A percentile compares a stretch with the other conserved stretches of the same genome.
These are phyloP conservation scores for Trapa bicornis DNA, from an alignment of 345 rosid species.

Conservation along the genomic window DNA sequence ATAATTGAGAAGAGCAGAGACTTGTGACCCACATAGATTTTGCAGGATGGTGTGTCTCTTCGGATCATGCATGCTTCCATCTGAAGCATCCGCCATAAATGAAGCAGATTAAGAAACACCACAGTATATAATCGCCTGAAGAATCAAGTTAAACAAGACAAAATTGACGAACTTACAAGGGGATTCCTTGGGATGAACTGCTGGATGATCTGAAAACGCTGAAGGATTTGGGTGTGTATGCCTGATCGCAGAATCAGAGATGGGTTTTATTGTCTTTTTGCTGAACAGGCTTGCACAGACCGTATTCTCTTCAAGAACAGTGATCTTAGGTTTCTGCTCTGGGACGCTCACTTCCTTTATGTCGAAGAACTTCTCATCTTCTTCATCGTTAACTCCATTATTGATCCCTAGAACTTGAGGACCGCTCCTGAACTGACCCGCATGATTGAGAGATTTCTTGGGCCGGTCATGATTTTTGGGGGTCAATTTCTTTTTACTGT, in stretches of 20 bases:
- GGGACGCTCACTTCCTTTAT: constrained; percentile 38
- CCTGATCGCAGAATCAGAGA: constrained; percentile 28
- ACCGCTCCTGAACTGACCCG: constrained; percentile 26
- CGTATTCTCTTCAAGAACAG: not conserved
- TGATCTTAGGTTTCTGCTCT: constrained; percentile 17
- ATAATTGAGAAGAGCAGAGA: constrained; percentile 7
- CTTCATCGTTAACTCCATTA: constrained; percentile 11
- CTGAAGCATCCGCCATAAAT: constrained; percentile 4
- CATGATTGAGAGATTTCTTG: constrained; percentile 29
- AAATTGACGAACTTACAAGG: constrained; percentile 14
- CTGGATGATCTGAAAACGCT: constrained; percentile 12
- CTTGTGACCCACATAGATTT: constrained; percentile 44
- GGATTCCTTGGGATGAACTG: constrained; percentile 26
- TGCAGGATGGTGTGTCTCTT: constrained; percentile 45
- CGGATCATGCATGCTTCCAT: constrained; percentile 25
- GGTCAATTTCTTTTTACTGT: constrained; percentile 1
- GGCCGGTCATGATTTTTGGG: not conserved
- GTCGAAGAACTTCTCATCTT: constrained; percentile 15
- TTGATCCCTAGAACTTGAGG: constrained; percentile 1
- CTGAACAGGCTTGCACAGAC: not conserved
- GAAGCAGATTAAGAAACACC: not conserved
- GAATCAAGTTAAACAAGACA: constrained; percentile 10
- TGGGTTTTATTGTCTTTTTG: constrained; percentile 1
- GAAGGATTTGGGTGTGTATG: constrained; percentile 4
- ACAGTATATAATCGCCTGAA: not conserved